Base-by-base conservation (phyloP, 2,329 filamentous ascomycete species). In the Aspergillus quadrilineatus region DNA sequence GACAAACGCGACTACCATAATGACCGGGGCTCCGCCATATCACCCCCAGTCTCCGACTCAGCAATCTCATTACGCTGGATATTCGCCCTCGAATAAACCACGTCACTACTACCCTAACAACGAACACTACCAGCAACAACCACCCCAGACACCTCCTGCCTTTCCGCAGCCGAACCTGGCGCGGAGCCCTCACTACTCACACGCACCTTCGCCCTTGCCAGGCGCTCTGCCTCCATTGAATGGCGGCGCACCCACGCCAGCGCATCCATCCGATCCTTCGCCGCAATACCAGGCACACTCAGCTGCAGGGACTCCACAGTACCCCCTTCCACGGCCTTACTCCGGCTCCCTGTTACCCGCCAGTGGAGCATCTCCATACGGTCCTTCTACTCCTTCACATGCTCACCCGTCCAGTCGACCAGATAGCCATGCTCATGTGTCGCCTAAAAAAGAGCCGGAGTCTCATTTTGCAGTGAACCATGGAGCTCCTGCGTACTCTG, bases 41-140 rank as follows among this genome's bases (percentile, higher is more conserved):
- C 73, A 74, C 64, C 69, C 73, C 57, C 75, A 75, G 64, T 79
- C 76, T 63, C 75, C 76, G 55, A 73, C 75, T 56, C 74, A 77
- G 63, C 74, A 76, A 64, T 67, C 71, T 55, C 72, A 70, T 53
- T 75, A 71, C 63, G 67, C 73, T 58, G 67, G 68, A 55, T 77
- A 77, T 62, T 77, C 75, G 43, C 75, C 76, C 48, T 72, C 75
- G 44, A 72, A 67, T 60, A 75, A 77, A 61, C 73, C 70, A 51
- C 71, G 68, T 44, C 66, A 71, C 36, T 77, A 71, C 62, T 78
- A 76, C 58, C 64, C 76, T 41, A 75, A 65, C 65, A 76, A 73
- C 68, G 74, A 77, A 32, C 73, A 73, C 56, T 77, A 77, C 51
- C 73, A 73, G 42, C 71, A 70, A 37, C 71, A 68, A 53, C 73